phyloP scores from a whole-genome alignment of 164 flowering plant species.

The Sextonia rubra region DNA sequence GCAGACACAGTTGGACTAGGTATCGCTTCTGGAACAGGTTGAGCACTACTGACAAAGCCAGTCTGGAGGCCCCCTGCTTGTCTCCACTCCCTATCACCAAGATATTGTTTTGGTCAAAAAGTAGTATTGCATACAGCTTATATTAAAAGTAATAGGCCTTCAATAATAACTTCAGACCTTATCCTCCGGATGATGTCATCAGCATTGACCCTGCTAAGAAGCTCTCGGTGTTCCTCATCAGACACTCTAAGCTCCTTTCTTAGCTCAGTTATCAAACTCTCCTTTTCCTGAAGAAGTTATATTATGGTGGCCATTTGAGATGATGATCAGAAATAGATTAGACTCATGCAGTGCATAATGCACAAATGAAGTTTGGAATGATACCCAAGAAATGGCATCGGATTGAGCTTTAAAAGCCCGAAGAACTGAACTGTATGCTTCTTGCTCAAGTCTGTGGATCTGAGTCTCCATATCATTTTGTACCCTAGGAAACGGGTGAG shows the following conservation, averaged over 20 bases:
- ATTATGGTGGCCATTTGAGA: constrained; percentile 9
- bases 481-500: constrained; percentile 38
- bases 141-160: not conserved
- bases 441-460: constrained; percentile 83
- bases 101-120: not conserved
- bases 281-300: constrained; percentile 64
- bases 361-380: constrained; percentile 1
- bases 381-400: constrained; percentile 96
- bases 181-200: constrained; percentile 75
- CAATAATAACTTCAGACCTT: constrained; percentile 38
- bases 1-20: constrained; percentile 75
- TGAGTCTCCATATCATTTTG: constrained; percentile 69
- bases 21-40: constrained; percentile 51
- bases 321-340: constrained; percentile 1
- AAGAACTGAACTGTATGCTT: constrained; percentile 78
- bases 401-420: constrained; percentile 97
- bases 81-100: constrained; percentile 80
- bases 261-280: constrained; percentile 83
- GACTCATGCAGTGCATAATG: constrained; percentile 2
- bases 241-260: constrained; percentile 87
- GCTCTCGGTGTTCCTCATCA: constrained; percentile 86
- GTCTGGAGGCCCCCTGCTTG: constrained; percentile 54
- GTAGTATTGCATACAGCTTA: not conserved
- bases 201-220: constrained; percentile 62
- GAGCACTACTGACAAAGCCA: constrained; percentile 39